Percentiles rank a stretch among this genome's conserved stretches.
Conservation (phyloP, 768 basidiomycete species). For the Suillus discolor region DNA sequence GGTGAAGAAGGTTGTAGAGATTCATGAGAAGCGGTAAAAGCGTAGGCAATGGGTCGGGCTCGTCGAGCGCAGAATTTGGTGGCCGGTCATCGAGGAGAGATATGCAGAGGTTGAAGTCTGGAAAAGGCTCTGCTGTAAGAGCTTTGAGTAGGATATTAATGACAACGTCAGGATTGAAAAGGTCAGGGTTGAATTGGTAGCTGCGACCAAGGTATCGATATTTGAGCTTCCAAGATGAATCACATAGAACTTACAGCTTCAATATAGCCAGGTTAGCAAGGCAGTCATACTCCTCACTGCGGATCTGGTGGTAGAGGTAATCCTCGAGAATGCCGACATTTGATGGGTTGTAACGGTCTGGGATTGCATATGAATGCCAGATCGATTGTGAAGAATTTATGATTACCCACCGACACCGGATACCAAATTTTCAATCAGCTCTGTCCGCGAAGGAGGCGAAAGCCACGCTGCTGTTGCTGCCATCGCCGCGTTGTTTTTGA, state of each 20-base stretch:
- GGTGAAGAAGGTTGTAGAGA: slow-evolving; percentile 71
- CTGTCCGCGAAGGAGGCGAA: slow-evolving; percentile 75
- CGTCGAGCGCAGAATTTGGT: slow-evolving; percentile 56
- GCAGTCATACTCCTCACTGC: slow-evolving; percentile 90
- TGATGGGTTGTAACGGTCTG: slow-evolving; percentile 96
- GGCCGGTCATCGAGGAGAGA: slow-evolving; percentile 85
- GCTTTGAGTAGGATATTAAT: slow-evolving; percentile 95
- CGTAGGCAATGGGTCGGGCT: slow-evolving; percentile 77
- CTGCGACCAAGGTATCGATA: slow-evolving; percentile 39
- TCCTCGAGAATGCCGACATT: slow-evolving; percentile 95
- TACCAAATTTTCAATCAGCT: slow-evolving; percentile 88
- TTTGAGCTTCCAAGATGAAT: slow-evolving; percentile 1
- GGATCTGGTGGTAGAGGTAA: slow-evolving; percentile 93
- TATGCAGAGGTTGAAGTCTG: slow-evolving; percentile 94
- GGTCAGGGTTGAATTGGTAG: slow-evolving; percentile 94
- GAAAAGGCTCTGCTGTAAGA: slow-evolving; percentile 79
- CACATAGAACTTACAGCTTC: slow-evolving; percentile 65
- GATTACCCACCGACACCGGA: slow-evolving; percentile 78
- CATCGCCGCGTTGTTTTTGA: slow-evolving; percentile 20
- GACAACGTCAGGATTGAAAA: slow-evolving; percentile 91
- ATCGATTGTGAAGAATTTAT: slow-evolving; percentile 2
- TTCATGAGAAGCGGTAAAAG: slow-evolving; percentile 69
- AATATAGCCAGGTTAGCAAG: slow-evolving; percentile 94
- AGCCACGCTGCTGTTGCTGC: slow-evolving; percentile 63
- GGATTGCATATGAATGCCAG: slow-evolving; percentile 9